Conservation (phyloP, 1,139 yeast species). For the Ogataea hybrid region DNA sequence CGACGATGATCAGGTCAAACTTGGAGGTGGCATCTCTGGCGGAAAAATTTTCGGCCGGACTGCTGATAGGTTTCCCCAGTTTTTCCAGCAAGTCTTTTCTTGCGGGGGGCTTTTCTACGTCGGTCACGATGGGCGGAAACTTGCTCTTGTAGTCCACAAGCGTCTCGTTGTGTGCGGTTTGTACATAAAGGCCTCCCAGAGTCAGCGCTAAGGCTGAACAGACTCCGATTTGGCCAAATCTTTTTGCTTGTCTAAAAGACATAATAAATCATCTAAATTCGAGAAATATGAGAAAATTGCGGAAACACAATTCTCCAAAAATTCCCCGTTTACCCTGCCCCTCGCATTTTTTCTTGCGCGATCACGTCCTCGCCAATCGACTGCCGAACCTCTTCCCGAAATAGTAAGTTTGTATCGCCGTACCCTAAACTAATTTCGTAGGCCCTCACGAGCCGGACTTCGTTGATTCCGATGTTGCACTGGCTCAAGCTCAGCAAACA, state of each 20-base stretch:
- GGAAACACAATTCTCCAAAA: not conserved
- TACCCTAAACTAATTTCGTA: constrained; percentile 89
- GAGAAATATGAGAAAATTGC: constrained; percentile 1
- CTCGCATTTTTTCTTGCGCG: constrained; percentile 74
- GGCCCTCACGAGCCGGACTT: constrained; percentile 71
- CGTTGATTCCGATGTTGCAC: constrained; percentile 85
- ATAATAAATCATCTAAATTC: constrained; percentile 2
- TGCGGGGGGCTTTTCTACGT: constrained; percentile 34
- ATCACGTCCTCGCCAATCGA: constrained; percentile 71
- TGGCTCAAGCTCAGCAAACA: constrained; percentile 77
- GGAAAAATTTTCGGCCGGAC: constrained; percentile 10
- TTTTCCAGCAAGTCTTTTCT: constrained; percentile 39
- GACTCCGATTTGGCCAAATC: constrained; percentile 3
- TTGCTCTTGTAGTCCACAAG: constrained; percentile 10
- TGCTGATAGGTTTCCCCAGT: constrained; percentile 33
- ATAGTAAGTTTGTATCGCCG: constrained; percentile 67
- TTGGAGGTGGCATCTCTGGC: constrained; percentile 37
- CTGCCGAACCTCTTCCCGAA: constrained; percentile 74
- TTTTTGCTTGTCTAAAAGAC: constrained; percentile 4
- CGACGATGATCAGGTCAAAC: constrained; percentile 81
- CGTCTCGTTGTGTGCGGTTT: constrained; percentile 13
- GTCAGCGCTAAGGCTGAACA: constrained; percentile 9
- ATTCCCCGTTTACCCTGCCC: constrained; percentile 27
- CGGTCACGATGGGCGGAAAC: constrained; percentile 26
- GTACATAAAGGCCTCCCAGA: constrained; percentile 1